Evolutionary conservation across 768 basidiomycete species (phyloP).

Genomic region (Fomitopsis serialis): DNA sequence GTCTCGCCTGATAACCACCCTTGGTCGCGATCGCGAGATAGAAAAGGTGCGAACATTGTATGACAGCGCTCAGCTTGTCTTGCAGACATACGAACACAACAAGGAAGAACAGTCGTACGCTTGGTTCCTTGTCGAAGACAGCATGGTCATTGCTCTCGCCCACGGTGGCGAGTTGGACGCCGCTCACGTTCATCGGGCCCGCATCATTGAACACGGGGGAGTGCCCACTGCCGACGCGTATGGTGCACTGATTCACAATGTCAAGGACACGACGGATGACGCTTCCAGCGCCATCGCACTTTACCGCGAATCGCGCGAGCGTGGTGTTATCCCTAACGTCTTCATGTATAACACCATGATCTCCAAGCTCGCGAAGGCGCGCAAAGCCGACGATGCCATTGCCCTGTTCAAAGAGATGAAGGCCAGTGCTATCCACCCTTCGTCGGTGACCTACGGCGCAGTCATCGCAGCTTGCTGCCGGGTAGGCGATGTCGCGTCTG

Average conservation of each 20-base stretch:
- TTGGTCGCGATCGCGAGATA: slow-evolving; percentile 59
- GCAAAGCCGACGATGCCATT: slow-evolving; percentile 87
- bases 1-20: slow-evolving; percentile 57
- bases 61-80: slow-evolving; percentile 54
- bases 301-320: slow-evolving; percentile 69
- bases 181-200: slow-evolving; percentile 74
- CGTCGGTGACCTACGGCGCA: slow-evolving; percentile 92
- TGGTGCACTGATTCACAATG: slow-evolving; percentile 79
- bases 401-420: slow-evolving; percentile 90
- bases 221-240: slow-evolving; percentile 88
- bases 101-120: slow-evolving; percentile 44
- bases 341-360: slow-evolving; percentile 98
- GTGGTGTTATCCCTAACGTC: slow-evolving; percentile 70
- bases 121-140: slow-evolving; percentile 82
- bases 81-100: slow-evolving; percentile 39
- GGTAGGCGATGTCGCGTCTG: slow-evolving; percentile 81
- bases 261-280: slow-evolving; percentile 96
- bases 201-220: slow-evolving; percentile 75
- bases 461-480: slow-evolving; percentile 92
- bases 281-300: slow-evolving; percentile 81
- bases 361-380: slow-evolving; percentile 89
- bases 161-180: slow-evolving; percentile 75
- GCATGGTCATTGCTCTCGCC: slow-evolving; percentile 84
- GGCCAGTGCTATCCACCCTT: slow-evolving; percentile 49
- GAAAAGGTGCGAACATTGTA: slow-evolving; percentile 66